Conservation (phyloP, 192 early-diverging fungal genomes). For the Coemansia sp. region DNA sequence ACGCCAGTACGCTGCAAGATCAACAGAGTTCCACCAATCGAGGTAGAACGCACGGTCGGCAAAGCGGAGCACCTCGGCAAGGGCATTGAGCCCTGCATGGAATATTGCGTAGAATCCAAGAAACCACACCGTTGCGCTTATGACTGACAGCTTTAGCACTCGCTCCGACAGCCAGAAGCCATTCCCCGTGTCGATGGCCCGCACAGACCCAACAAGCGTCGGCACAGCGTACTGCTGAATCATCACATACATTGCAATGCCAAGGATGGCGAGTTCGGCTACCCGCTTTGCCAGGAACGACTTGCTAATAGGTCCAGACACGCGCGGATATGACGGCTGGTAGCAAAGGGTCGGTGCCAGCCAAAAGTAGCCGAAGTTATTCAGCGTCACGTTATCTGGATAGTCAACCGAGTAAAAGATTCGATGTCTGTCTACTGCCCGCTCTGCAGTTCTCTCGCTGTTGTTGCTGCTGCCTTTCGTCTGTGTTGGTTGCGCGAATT, state of each 20-base stretch:
- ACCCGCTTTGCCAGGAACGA: slow-evolving; percentile 80
- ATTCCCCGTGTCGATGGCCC: slow-evolving; percentile 68
- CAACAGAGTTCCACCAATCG: slow-evolving; percentile 87
- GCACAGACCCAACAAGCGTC: slow-evolving; percentile 73
- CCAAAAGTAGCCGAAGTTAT: slow-evolving; percentile 70
- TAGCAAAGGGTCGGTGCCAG: slow-evolving; percentile 85
- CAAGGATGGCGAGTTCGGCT: slow-evolving; percentile 64
- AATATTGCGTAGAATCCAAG: slow-evolving; percentile 87
- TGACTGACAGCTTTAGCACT: slow-evolving; percentile 81
- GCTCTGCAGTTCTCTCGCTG: slow-evolving; percentile 1
- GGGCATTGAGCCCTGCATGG: slow-evolving; percentile 75
- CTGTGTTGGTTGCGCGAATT: not conserved
- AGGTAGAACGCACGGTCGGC: slow-evolving; percentile 87
- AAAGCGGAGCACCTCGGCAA: slow-evolving; percentile 81
- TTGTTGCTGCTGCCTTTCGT: too few relatives aligned
- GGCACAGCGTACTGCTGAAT: slow-evolving; percentile 79
- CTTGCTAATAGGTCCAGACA: slow-evolving; percentile 60
- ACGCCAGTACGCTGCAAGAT: slow-evolving; percentile 81
- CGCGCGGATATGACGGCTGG: slow-evolving; percentile 80
- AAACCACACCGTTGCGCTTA: slow-evolving; percentile 81
- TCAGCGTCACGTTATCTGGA: slow-evolving; percentile 69
- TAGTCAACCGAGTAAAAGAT: slow-evolving; percentile 64
- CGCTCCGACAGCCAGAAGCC: slow-evolving; percentile 72
- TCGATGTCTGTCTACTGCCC: slow-evolving; percentile 13
- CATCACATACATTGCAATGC: slow-evolving; percentile 77